These are phyloP conservation scores for Mycosphaerella arachidis DNA, from an alignment of 2,329 filamentous ascomycete species.

Conservation along the genomic window DNA sequence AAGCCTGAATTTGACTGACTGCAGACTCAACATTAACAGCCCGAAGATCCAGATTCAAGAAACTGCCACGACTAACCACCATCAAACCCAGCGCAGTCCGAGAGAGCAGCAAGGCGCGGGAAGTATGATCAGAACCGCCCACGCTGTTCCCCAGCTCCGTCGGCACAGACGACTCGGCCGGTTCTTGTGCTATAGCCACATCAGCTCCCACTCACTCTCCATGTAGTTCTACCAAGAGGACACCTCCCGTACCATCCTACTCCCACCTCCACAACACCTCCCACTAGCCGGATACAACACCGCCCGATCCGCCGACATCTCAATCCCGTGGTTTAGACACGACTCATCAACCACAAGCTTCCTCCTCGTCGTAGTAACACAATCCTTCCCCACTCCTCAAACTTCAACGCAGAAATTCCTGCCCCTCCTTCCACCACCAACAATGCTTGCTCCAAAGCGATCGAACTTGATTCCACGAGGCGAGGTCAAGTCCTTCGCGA, in stretches of 20 bases:
- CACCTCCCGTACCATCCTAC: constrained; percentile 52
- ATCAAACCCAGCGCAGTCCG: constrained; percentile 51
- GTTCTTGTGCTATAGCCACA: constrained; percentile 20
- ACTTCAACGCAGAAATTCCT: constrained; percentile 24
- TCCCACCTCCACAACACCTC: constrained; percentile 60
- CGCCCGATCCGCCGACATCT: constrained; percentile 44
- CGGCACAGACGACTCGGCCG: constrained; percentile 44
- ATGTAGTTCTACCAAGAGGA: too few species aligned
- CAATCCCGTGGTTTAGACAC: constrained; percentile 50
- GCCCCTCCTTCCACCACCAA: constrained; percentile 45
- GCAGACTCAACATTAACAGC: constrained; percentile 53
- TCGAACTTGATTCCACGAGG: constrained; percentile 49
- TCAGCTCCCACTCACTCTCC: not conserved
- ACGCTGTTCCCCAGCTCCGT: constrained; percentile 59
- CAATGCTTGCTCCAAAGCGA: constrained; percentile 41
- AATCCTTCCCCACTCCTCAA: constrained; percentile 23
- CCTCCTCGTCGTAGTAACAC: constrained; percentile 20
- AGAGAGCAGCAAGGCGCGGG: constrained; percentile 63
- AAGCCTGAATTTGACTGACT: constrained; percentile 63
- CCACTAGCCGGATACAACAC: constrained; percentile 53
- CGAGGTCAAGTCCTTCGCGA: constrained; percentile 42
- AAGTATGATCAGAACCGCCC: constrained; percentile 57
- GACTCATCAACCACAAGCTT: constrained; percentile 27
- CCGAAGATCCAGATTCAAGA: constrained; percentile 56
- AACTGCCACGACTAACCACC: constrained; percentile 62